Conservation (phyloP, 495 filamentous ascomycete genomes). For the Podospora comata region DNA sequence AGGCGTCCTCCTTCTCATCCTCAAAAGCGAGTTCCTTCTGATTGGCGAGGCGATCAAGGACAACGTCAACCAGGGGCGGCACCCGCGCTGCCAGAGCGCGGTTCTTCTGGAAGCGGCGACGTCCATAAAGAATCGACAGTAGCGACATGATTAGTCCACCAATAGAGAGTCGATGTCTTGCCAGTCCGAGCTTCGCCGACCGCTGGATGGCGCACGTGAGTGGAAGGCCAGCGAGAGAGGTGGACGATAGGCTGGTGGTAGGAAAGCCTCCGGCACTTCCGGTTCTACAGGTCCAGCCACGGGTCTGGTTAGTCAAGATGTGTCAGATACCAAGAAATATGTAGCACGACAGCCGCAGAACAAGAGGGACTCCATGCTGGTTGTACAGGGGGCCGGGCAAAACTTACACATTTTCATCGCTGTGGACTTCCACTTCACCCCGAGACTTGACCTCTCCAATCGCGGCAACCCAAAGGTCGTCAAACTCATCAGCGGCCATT, state of each 20-base stretch:
- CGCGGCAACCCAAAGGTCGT: conserved; percentile 84
- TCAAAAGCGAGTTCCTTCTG: conserved; percentile 76
- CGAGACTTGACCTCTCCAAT: conserved; percentile 77
- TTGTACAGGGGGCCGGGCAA: background rate
- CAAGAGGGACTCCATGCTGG: background rate
- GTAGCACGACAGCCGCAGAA: conserved; percentile 3
- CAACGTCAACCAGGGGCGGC: conserved; percentile 74
- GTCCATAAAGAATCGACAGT: conserved; percentile 52
- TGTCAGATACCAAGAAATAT: conserved; percentile 35
- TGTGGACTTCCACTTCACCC: conserved; percentile 74
- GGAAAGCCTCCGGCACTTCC: conserved; percentile 56
- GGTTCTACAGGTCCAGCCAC: conserved; percentile 66
- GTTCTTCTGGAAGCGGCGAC: conserved; percentile 52
- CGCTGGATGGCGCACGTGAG: conserved; percentile 83
- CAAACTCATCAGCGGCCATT: conserved; percentile 84
- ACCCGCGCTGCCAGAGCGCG: conserved; percentile 65
- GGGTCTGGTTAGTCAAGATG: conserved; percentile 70
- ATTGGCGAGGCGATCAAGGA: conserved; percentile 73
- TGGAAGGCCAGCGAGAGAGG: conserved; percentile 84
- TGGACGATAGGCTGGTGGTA: conserved; percentile 58
- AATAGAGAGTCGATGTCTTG: conserved; percentile 94
- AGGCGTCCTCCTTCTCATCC: conserved; percentile 64
- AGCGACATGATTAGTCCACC: conserved; percentile 59
- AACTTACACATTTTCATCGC: conserved; percentile 59
- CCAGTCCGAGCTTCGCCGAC: conserved; percentile 86